Conservation (phyloP, 768 basidiomycete genomes). For the Clitopilus passeckerianus region DNA sequence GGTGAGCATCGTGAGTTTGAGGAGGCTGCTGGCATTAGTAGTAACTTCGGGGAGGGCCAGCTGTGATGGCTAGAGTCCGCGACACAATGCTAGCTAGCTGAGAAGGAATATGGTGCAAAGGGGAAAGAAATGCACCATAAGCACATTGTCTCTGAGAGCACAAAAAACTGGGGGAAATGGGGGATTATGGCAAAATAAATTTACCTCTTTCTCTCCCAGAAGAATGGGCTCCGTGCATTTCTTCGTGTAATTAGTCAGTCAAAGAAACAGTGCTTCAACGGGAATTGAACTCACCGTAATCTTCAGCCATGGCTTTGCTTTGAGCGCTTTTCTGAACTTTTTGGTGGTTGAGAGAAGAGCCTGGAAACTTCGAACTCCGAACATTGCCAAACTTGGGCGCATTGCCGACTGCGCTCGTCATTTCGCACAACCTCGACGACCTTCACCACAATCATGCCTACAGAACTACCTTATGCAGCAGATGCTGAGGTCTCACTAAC, state of each 20-base stretch:
- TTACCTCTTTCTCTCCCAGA: constrained; percentile 18
- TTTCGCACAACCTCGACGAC: background rate
- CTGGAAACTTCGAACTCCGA: constrained; percentile 34
- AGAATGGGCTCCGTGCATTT: constrained; percentile 7
- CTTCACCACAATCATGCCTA: constrained; percentile 40
- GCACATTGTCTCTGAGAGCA: constrained; percentile 44
- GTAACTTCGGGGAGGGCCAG: constrained; percentile 22
- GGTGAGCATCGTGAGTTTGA: constrained; percentile 45
- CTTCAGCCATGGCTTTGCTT: constrained; percentile 40
- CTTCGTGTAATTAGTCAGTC: background rate
- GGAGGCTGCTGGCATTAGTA: constrained; percentile 1
- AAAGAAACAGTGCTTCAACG: constrained; percentile 11
- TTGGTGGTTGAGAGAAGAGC: constrained; percentile 11
- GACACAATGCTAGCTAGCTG: constrained; percentile 61
- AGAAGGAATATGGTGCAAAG: constrained; percentile 52
- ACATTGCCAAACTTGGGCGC: background rate
- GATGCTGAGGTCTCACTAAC: constrained; percentile 88
- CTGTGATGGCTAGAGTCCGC: constrained; percentile 29
- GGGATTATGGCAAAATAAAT: constrained; percentile 8
- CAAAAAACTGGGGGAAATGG: constrained; percentile 15
- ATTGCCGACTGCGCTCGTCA: background rate
- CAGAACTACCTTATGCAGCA: constrained; percentile 92
- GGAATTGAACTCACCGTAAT: constrained; percentile 44
- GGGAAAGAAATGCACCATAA: constrained; percentile 57
- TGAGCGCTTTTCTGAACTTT: constrained; percentile 15